Percentiles rank a stretch among this genome's conserved stretches.
phyloP scores from a whole-genome alignment of 331 rosid genomes.

The Telfairia occidentalis region DNA sequence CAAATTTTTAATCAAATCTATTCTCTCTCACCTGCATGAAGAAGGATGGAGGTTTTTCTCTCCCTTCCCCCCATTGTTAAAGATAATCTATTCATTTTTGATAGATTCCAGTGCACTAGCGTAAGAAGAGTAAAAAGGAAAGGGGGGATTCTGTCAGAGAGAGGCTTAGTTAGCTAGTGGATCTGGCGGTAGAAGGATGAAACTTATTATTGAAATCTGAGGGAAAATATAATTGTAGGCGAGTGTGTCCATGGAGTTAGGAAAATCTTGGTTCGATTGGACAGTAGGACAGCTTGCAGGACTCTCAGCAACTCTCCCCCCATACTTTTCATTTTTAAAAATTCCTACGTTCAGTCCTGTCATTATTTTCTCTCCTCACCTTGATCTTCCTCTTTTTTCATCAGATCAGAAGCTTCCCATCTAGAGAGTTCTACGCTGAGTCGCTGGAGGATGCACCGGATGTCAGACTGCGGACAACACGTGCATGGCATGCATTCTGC shows the following conservation, averaged over 20 bases:
- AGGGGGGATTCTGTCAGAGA: neutral
- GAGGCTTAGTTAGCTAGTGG: neutral
- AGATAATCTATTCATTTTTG: neutral
- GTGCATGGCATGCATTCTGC: constrained; percentile 56
- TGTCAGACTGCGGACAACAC: constrained; percentile 35
- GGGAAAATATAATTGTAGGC: neutral
- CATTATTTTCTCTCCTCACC: neutral
- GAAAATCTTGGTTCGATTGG: too few relatives aligned
- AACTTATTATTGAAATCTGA: neutral
- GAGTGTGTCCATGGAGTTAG: neutral
- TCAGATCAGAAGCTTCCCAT: constrained; percentile 89
- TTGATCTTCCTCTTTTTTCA: neutral
- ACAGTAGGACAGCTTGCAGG: neutral
- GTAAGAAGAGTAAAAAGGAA: neutral
- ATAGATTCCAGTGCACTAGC: neutral
- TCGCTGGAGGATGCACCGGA: constrained; percentile 68
- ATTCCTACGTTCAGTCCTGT: neutral
- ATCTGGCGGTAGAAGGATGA: neutral
- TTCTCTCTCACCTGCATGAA: neutral
- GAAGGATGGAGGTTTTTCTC: neutral
- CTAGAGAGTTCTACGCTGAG: constrained; percentile 64
- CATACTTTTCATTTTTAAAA: neutral
- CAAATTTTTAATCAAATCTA: too few relatives aligned
- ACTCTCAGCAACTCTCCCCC: neutral
- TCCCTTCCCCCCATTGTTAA: neutral